These are phyloP conservation scores for Botryotinia calthae DNA, from an alignment of 2,329 filamentous ascomycete genomes.

Conservation along the genomic window DNA sequence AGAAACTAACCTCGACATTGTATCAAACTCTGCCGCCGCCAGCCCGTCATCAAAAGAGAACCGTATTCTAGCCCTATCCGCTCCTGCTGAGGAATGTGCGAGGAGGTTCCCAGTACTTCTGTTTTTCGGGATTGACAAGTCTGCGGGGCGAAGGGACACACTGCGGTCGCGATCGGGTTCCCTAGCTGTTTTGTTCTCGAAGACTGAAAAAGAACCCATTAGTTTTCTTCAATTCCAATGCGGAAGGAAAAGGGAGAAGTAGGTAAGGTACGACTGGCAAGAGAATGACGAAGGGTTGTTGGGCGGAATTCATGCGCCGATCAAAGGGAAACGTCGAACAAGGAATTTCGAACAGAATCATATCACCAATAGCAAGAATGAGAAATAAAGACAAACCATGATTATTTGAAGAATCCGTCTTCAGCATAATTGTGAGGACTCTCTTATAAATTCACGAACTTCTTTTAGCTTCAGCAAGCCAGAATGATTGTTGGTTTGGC, in stretches of 20 bases:
- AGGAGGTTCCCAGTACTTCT: conserved; percentile 62
- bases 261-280: not conserved
- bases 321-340: conserved; percentile 16
- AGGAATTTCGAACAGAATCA: not conserved
- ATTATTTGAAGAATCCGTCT: conserved; percentile 37
- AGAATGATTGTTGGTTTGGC: conserved; percentile 6
- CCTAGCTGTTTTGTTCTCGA: conserved; percentile 29
- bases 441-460: not conserved
- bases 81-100: conserved; percentile 41
- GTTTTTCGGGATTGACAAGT: conserved; percentile 57
- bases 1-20: conserved; percentile 66
- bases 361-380: conserved; percentile 1
- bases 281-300: not conserved
- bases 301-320: conserved; percentile 21
- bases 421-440: conserved; percentile 36
- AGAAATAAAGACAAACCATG: conserved; percentile 31
- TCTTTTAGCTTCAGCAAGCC: not conserved
- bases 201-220: conserved; percentile 27
- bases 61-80: conserved; percentile 57
- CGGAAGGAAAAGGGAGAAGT: conserved; percentile 9
- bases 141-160: conserved; percentile 25
- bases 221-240: conserved; percentile 19
- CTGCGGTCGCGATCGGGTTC: conserved; percentile 27
- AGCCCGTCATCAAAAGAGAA: conserved; percentile 74
- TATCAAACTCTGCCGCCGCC: conserved; percentile 60